A percentile compares a stretch with the other conserved stretches of the same genome.
Conservation (phyloP, 495 filamentous ascomycete genomes). For the Tetracladium marchalianum region DNA sequence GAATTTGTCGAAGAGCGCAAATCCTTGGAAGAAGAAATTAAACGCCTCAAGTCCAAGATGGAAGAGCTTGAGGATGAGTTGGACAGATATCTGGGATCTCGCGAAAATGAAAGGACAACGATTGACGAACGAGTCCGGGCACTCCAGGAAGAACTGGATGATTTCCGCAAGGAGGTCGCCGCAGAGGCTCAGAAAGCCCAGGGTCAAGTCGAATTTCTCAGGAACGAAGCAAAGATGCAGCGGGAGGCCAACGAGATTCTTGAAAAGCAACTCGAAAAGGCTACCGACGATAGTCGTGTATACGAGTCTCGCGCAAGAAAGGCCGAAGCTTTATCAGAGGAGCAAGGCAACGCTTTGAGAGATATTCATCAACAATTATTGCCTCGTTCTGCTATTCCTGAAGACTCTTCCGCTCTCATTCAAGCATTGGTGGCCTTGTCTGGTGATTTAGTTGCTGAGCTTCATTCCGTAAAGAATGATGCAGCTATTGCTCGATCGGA, state of each 20-base stretch:
- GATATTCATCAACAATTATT: conserved; percentile 53
- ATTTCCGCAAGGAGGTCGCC: conserved; percentile 41
- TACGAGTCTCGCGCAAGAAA: conserved; percentile 28
- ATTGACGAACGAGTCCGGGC: conserved; percentile 58
- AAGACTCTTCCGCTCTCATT: conserved; percentile 47
- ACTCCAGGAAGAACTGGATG: conserved; percentile 63
- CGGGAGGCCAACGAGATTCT: conserved; percentile 42
- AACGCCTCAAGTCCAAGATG: conserved; percentile 57
- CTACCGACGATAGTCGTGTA: conserved; percentile 38
- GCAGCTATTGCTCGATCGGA: conserved; percentile 33
- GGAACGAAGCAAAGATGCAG: conserved; percentile 44
- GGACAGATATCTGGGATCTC: conserved; percentile 69
- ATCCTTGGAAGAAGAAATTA: conserved; percentile 68
- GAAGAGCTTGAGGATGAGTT: conserved; percentile 89
- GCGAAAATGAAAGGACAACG: conserved; percentile 64
- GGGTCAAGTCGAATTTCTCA: conserved; percentile 43
- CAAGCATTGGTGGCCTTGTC: conserved; percentile 54
- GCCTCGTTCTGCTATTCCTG: conserved; percentile 42
- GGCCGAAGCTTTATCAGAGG: conserved; percentile 23
- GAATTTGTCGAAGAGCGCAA: conserved; percentile 82
- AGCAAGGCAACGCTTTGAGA: conserved; percentile 48
- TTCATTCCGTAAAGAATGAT: conserved; percentile 33
- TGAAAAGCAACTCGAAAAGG: conserved; percentile 40
- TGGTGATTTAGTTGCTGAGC: conserved; percentile 38
- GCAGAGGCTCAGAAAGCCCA: conserved; percentile 47